Evolutionary conservation across 1,284 basidiomycete species (phyloP), one percentile per base, ranked within the genome.

Genomic region (Bjerkandera adusta): DNA sequence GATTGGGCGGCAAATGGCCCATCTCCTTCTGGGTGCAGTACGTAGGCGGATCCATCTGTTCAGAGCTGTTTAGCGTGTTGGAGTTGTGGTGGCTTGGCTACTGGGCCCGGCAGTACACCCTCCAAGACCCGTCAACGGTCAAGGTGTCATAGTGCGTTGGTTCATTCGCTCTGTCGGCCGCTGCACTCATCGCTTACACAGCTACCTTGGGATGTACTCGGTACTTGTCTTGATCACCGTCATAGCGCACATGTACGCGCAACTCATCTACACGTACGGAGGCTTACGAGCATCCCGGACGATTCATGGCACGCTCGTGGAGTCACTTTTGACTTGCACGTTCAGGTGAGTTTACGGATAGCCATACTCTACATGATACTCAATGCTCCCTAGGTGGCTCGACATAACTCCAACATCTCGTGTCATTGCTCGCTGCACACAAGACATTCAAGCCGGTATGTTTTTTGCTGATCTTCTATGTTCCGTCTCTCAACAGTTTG

Each of bases 351-450:
- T n/a, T 26, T 20, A 4, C 10, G 3, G 21, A 25, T 2, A 2
- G 5, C 8, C 6, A 24, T 6, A 3, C 6, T 11, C 22, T 13
- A 36, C 18, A 24, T 13, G 12, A 5, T 35, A 4, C 6, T 24
- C 16, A 33, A 27, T 27, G 7, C 24, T 25, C 32, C 3, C 27
- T 20, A 71, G 68, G 43, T 80, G 76, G 72, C 60, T 82, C 5
- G 80, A 83, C 54, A 68, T 64, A 4, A 81, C 78, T 2, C 81
- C 81, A 0, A 71, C 74, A 1, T 79, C 79, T 16, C 70, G 80
- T 18, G 72, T 82, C 54, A 73, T 81, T 45, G 65, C 73, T 30
- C 70, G 81, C 36, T 80, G 80, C 57, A 81, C 79, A 0, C 75
- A 78, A 42, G 81, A 82, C 54, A 78, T 81, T 5, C 64, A 65